phyloP scores from a whole-genome alignment of 2,329 filamentous ascomycete genomes.

The Ascochyta rabiei region DNA sequence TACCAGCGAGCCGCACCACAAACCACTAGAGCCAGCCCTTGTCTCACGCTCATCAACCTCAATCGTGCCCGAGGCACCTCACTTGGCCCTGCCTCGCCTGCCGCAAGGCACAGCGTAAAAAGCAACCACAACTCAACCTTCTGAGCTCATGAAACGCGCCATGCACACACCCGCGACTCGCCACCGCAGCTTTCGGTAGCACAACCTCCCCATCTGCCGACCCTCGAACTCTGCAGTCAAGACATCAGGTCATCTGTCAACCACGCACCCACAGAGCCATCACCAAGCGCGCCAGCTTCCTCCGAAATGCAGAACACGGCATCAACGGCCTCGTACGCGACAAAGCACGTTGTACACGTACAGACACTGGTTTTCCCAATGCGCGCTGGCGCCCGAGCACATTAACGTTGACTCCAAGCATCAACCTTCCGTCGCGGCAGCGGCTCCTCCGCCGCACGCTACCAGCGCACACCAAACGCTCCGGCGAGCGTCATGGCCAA shows the following conservation, averaged over 20 bases:
- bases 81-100: conserved; percentile 21
- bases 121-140: conserved; percentile 10
- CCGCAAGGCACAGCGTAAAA: conserved; percentile 26
- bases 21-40: conserved; percentile 1
- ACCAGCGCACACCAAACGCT: conserved; percentile 22
- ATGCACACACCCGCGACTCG: conserved; percentile 22
- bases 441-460: conserved; percentile 30
- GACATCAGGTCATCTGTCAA: conserved; percentile 27
- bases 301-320: conserved; percentile 25
- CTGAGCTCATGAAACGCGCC: conserved; percentile 29
- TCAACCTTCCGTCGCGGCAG: conserved; percentile 25
- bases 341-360: conserved; percentile 3
- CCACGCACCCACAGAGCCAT: conserved; percentile 10
- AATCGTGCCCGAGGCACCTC: conserved; percentile 9
- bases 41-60: conserved; percentile 8
- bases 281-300: conserved; percentile 7
- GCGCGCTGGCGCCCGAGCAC: conserved; percentile 8
- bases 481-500: conserved; percentile 19
- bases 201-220: conserved; percentile 17
- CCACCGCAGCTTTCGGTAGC: conserved; percentile 22
- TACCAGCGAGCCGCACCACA: conserved; percentile 1
- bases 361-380: conserved; percentile 1
- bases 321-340: conserved; percentile 4
- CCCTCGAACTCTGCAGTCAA: conserved; percentile 10
- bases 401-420: conserved; percentile 20